Conservation (phyloP, 306 rosid genomes). For the Leucaena leucocephala region DNA sequence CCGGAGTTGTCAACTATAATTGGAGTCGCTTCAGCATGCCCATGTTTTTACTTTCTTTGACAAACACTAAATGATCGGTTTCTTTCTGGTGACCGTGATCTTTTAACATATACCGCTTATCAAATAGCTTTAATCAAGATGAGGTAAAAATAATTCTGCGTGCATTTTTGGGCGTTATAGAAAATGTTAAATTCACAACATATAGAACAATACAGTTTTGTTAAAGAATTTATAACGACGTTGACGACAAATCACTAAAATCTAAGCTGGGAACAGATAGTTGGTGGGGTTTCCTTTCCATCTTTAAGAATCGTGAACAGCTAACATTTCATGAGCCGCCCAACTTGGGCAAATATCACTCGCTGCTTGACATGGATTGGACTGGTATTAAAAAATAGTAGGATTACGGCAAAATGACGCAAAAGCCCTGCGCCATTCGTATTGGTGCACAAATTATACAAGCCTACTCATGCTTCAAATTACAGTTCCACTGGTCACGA, state of each 20-base stretch:
- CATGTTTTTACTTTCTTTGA: no score
- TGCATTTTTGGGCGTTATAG: no score
- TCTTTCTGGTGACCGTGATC: no score
- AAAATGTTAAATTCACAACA: no score
- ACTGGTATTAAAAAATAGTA: background rate
- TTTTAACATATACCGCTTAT: no score
- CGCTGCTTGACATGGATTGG: background rate
- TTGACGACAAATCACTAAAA: background rate
- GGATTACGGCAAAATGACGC: background rate
- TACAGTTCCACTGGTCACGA: constrained; percentile 39
- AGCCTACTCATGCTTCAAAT: background rate
- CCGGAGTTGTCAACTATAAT: no score
- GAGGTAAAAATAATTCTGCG: no score
- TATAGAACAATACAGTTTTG: no score
- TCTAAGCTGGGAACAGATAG: background rate
- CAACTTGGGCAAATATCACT: background rate
- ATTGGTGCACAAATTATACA: background rate
- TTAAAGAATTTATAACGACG: no score
- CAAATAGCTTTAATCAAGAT: no score
- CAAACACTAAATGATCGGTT: no score
- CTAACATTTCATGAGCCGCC: background rate
- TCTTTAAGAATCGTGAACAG: background rate
- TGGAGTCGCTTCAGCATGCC: no score
- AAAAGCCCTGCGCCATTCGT: background rate
- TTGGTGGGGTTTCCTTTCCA: background rate